Percentiles rank a stretch among this genome's conserved stretches.
Conservation (phyloP, 2,329 filamentous ascomycete species). For the Pseudogymnoascus sp. region DNA sequence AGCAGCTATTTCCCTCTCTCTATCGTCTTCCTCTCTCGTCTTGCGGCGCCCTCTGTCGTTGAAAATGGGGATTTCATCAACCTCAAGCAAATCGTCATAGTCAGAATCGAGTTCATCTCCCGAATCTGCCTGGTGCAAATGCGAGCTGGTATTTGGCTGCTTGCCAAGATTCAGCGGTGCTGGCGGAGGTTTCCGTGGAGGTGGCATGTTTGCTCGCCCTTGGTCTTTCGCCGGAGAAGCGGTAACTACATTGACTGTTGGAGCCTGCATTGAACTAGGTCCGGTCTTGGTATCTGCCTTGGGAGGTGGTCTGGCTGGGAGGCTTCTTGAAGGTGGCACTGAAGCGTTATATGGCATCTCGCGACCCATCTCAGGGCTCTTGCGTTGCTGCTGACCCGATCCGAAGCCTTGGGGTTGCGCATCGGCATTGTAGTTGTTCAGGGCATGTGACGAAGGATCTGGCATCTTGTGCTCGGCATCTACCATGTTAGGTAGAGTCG, state of each 20-base stretch:
- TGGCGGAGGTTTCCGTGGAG: constrained; percentile 74
- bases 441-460: constrained; percentile 51
- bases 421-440: constrained; percentile 45
- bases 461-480: constrained; percentile 54
- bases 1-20: constrained; percentile 63
- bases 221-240: neutral
- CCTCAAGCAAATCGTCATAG: constrained; percentile 71
- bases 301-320: constrained; percentile 37
- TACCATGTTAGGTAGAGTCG: constrained; percentile 33
- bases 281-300: constrained; percentile 21
- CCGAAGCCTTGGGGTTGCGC: constrained; percentile 22
- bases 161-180: constrained; percentile 69
- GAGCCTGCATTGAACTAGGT: neutral
- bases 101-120: constrained; percentile 69
- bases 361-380: constrained; percentile 37
- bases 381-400: constrained; percentile 38
- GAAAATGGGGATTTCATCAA: constrained; percentile 52
- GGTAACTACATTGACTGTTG: constrained; percentile 13
- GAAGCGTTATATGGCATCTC: constrained; percentile 44
- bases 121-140: constrained; percentile 37
- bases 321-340: constrained; percentile 49
- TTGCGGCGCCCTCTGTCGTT: constrained; percentile 66
- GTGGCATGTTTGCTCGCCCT: constrained; percentile 44
- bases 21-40: constrained; percentile 83
- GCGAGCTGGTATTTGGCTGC: constrained; percentile 32